Evolutionary conservation across 2,329 filamentous ascomycete genomes (phyloP).

Genomic region (Fusarium duplospermum): DNA sequence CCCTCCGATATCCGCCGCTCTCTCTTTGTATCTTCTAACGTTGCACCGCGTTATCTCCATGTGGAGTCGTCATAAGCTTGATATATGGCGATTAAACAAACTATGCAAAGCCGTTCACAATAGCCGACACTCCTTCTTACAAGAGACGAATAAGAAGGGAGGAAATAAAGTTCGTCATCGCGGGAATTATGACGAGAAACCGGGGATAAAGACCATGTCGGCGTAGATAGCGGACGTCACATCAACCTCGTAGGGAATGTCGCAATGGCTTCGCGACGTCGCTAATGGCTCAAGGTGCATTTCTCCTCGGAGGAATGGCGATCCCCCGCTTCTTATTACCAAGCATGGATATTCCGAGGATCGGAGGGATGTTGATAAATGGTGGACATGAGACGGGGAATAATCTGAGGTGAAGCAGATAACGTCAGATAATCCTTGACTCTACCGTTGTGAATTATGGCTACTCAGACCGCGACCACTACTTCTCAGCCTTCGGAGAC

Average conservation of each 20-base stretch:
- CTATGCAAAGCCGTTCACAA: not conserved
- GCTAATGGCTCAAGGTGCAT: not conserved
- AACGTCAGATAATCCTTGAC: not conserved
- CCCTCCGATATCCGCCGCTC: not conserved
- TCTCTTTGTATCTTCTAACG: slow-evolving; percentile 1
- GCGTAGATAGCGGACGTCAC: not conserved
- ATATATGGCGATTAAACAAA: slow-evolving; percentile 5
- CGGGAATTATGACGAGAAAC: not conserved
- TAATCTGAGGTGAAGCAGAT: not conserved
- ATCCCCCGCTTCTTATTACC: slow-evolving; percentile 8
- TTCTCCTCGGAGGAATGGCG: not conserved
- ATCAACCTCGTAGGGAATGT: slow-evolving; percentile 1
- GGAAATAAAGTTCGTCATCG: slow-evolving; percentile 6
- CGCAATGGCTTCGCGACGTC: not conserved
- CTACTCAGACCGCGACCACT: not conserved
- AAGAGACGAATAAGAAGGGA: not conserved
- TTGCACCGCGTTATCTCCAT: not conserved
- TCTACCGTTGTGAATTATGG: not conserved
- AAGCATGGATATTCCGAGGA: not conserved
- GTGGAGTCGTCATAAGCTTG: slow-evolving; percentile 2
- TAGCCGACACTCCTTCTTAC: too few relatives aligned
- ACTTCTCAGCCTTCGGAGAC: not conserved
- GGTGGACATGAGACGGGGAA: not conserved
- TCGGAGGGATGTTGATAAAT: not conserved
- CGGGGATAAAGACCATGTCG: slow-evolving; percentile 1